Percentiles rank a stretch among this genome's conserved stretches.
Evolutionary conservation across 352 stramenopile species (phyloP).

Genomic region (Phytophthora parvispora): DNA sequence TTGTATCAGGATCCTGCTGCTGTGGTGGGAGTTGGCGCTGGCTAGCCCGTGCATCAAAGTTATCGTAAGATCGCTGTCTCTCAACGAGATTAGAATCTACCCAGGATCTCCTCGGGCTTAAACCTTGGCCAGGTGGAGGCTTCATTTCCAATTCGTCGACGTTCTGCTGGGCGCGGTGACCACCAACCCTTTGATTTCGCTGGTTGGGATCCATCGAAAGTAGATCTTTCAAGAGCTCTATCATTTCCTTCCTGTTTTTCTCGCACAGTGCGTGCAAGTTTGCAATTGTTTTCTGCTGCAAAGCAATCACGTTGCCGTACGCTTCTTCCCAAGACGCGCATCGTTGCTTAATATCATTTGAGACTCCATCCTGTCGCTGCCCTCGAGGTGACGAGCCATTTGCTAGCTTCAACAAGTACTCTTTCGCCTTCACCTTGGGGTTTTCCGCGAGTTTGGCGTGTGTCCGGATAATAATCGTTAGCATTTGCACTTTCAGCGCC

Average conservation of each 20-base stretch:
- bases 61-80: conserved; percentile 2
- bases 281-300: conserved; percentile 84
- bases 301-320: conserved; percentile 73
- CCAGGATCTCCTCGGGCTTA: conserved; percentile 5
- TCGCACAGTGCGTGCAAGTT: conserved; percentile 68
- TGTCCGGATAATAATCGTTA: conserved; percentile 72
- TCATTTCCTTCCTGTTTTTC: conserved; percentile 47
- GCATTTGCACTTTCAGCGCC: conserved; percentile 65
- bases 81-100: conserved; percentile 11
- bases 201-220: conserved; percentile 56
- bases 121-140: not conserved
- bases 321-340: conserved; percentile 75
- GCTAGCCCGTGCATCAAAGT: conserved; percentile 12
- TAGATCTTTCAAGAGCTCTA: conserved; percentile 64
- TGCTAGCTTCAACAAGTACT: conserved; percentile 72
- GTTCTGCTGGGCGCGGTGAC: not conserved
- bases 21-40: conserved; percentile 63
- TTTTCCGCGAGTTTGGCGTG: conserved; percentile 65
- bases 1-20: conserved; percentile 57
- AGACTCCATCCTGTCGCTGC: conserved; percentile 15
- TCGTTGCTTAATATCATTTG: conserved; percentile 41
- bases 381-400: conserved; percentile 20
- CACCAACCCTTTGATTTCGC: conserved; percentile 26
- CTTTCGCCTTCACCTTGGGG: conserved; percentile 72
- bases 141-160: conserved; percentile 18